phyloP scores from a whole-genome alignment of 371 early-diverging fungal genomes.

The Mucor plumbeus region DNA sequence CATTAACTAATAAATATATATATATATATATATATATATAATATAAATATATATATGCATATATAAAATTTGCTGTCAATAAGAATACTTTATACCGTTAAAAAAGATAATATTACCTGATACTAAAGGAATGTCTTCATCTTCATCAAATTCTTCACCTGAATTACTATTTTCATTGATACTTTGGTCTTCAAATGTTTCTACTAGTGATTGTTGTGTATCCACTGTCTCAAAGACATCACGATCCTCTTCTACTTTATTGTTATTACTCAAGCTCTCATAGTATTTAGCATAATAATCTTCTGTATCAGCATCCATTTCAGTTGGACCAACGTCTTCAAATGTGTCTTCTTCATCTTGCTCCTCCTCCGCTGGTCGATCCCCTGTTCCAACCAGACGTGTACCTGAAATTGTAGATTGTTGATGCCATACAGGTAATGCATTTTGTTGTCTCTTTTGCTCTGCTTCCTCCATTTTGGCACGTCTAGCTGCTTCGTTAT shows the following conservation, averaged over 20 bases:
- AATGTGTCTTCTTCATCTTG: constrained; percentile 50
- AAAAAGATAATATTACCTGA: constrained; percentile 37
- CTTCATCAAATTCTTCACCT: constrained; percentile 40
- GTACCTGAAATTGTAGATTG: constrained; percentile 70
- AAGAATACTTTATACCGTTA: neutral
- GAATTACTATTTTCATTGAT: neutral
- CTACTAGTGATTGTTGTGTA: neutral
- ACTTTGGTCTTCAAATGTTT: constrained; percentile 14
- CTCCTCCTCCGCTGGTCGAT: constrained; percentile 42
- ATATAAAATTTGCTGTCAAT: neutral
- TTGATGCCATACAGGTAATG: constrained; percentile 82
- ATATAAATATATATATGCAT: no score
- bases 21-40: no score
- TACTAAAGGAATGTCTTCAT: constrained; percentile 49
- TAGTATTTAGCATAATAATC: constrained; percentile 58
- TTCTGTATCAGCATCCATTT: constrained; percentile 52
- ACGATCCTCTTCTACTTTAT: constrained; percentile 9
- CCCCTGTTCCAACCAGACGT: constrained; percentile 37
- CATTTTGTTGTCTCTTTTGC: constrained; percentile 79
- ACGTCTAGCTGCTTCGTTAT: constrained; percentile 71
- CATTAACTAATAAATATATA: constrained; percentile 39
- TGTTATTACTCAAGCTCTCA: constrained; percentile 40
- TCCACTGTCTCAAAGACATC: constrained; percentile 10
- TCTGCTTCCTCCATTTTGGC: constrained; percentile 73
- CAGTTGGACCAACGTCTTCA: constrained; percentile 41